Base-by-base conservation (phyloP, 345 rosid species). In the Gossypium stocksii region DNA sequence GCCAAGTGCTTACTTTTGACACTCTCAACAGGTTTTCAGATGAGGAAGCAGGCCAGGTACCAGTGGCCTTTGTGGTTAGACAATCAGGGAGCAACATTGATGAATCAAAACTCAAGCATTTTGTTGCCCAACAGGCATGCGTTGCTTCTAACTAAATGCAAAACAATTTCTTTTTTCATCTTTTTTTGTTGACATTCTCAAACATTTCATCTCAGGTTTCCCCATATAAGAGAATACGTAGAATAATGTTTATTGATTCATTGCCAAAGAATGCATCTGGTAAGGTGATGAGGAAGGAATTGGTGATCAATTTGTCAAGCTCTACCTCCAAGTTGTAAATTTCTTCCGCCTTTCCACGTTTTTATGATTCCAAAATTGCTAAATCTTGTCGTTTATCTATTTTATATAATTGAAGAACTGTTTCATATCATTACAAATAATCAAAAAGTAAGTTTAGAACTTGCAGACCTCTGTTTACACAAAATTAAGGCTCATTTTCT, bases 41-140 rank as follows among this genome's bases (percentile, higher is more conserved):
- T 1, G 88, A 87, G 78, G 82, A 73, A 79, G 87, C 82, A 16
- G 94, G 90, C 22, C 86, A 90, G 41, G 71, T 88, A 17, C 90
- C 90, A 0, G 56, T 85, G 71, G 94, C 85, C 27, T 84, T 88
- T 45, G 79, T 85, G 29, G 91, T 83, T 23, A 84, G 78, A 75
- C 79, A 69, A 57, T 34, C 25, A 1, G 87, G 86, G 52, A 85
- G 89, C 70, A 9, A 9, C 61, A 15, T 85, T 13, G 66, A 74
- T 45, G 87, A 84, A 77, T 79, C 78, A 17, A 52, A 79, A 46
- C 74, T 88, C 77, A 83, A 74, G 78, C 76, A 77, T 17, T 85
- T 77, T 51, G 68, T 86, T 53, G 84, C 89, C 14, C 54, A 62
- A 77, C 78, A 78, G 84, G 94, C 10, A 52, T 10, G 1, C 29